These are phyloP conservation scores for Albatrellus sp. DNA, from an alignment of 1,284 basidiomycete genomes.

Conservation along the genomic window DNA sequence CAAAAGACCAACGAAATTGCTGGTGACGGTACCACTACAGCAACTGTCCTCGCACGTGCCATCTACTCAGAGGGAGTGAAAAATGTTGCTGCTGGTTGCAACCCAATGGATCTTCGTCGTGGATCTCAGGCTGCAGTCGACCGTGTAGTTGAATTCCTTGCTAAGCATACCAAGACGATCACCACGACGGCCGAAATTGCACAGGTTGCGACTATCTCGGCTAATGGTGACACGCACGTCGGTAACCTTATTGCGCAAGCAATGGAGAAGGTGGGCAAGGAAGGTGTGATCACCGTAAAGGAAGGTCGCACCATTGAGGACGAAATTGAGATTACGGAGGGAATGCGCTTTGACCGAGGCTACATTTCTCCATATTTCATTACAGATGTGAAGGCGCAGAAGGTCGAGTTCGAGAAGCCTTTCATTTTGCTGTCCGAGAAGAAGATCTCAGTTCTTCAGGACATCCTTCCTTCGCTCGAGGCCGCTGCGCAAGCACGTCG, in stretches of 20 bases:
- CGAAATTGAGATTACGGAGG: conserved; percentile 98
- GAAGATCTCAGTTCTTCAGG: conserved; percentile 93
- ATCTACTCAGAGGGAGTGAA: conserved; percentile 99
- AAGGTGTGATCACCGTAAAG: conserved; percentile 99
- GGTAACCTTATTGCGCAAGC: conserved; percentile 97
- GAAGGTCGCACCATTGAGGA: conserved; percentile 97
- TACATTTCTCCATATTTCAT: conserved; percentile 99
- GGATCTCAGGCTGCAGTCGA: conserved; percentile 96
- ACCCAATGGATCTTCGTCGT: conserved; percentile 97
- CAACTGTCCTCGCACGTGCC: conserved; percentile 91
- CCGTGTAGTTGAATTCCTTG: conserved; percentile 86
- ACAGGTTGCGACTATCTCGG: conserved; percentile 96
- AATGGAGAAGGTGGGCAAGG: conserved; percentile 99
- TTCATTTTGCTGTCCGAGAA: conserved; percentile 91
- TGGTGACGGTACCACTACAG: conserved; percentile 97
- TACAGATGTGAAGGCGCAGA: conserved; percentile 96
- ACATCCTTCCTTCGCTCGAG: conserved; percentile 93
- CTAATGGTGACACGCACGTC: conserved; percentile 91
- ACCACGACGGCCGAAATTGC: conserved; percentile 98
- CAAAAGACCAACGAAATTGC: conserved; percentile 96
- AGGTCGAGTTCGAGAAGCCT: conserved; percentile 96
- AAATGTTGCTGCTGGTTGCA: conserved; percentile 98
- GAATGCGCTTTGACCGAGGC: conserved; percentile 99
- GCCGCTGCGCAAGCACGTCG: conserved; percentile 84
- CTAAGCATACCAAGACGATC: conserved; percentile 85